Percentiles rank a stretch among this genome's conserved stretches.
phyloP scores from a whole-genome alignment of 306 rosid genomes.

The Castanea crenata region DNA sequence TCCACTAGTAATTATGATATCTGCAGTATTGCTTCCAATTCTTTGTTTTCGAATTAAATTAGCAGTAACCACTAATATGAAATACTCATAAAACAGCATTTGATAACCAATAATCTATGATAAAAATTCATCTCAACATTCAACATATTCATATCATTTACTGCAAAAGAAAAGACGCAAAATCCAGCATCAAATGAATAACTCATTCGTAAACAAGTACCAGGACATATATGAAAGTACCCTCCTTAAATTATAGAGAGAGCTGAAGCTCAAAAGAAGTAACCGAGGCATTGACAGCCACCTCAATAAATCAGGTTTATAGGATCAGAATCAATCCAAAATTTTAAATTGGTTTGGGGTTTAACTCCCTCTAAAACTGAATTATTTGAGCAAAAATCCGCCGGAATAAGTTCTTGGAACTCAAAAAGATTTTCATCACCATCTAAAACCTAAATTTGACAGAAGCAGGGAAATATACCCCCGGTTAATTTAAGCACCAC shows the following conservation, averaged over 20 bases:
- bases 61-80: no score
- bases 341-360: slow-evolving; percentile 46
- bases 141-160: neutral
- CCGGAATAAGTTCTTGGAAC: slow-evolving; percentile 50
- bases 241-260: slow-evolving; percentile 15
- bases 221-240: neutral
- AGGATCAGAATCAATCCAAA: slow-evolving; percentile 32
- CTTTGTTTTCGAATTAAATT: no score
- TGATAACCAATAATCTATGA: no score
- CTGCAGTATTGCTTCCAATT: no score
- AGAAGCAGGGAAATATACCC: slow-evolving; percentile 1
- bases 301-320: slow-evolving; percentile 44
- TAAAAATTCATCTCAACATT: no score
- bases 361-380: slow-evolving; percentile 52
- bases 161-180: neutral
- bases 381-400: slow-evolving; percentile 73
- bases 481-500: slow-evolving; percentile 60
- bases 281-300: slow-evolving; percentile 35
- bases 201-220: neutral
- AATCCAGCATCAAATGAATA: neutral
- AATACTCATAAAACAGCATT: neutral
- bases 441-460: slow-evolving; percentile 45
- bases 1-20: no score
- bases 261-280: slow-evolving; percentile 27
- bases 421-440: slow-evolving; percentile 72